A percentile compares a stretch with the other conserved stretches of the same genome.
phyloP scores from a whole-genome alignment of 164 flowering plant genomes.

The Sedum album region DNA sequence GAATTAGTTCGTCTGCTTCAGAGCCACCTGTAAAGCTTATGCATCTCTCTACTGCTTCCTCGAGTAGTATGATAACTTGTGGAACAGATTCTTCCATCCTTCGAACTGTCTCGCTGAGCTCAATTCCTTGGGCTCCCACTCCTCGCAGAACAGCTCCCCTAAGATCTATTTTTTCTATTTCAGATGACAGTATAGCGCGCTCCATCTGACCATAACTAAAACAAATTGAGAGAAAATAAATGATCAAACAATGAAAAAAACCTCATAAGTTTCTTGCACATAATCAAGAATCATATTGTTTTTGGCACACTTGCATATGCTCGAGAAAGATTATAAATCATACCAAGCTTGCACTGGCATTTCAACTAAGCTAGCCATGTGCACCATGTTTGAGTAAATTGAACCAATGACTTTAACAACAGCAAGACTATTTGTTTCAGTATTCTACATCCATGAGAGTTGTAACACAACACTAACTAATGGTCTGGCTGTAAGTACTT shows the following conservation, averaged over 20 bases:
- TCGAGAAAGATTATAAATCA: not conserved
- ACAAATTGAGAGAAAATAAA: not conserved
- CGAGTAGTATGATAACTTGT: slow-evolving; percentile 84
- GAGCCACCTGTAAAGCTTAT: slow-evolving; percentile 96
- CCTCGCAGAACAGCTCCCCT: slow-evolving; percentile 91
- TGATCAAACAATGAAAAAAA: not conserved
- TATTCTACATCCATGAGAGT: not conserved
- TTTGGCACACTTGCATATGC: not conserved
- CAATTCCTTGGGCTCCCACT: slow-evolving; percentile 94
- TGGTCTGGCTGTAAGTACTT: not conserved
- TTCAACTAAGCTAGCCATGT: not conserved
- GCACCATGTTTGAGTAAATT: not conserved
- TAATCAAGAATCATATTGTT: not conserved
- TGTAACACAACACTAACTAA: not conserved
- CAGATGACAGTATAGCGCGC: slow-evolving; percentile 87
- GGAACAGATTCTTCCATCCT: slow-evolving; percentile 99
- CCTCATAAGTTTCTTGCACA: not conserved
- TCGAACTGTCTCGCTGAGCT: slow-evolving; percentile 95
- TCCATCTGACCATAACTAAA: slow-evolving; percentile 94
- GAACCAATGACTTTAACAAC: not conserved
- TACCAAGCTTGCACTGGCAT: not conserved
- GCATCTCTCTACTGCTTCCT: slow-evolving; percentile 96
- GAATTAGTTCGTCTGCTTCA: slow-evolving; percentile 91
- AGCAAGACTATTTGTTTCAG: not conserved
- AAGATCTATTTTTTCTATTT: slow-evolving; percentile 73